Base-by-base conservation (phyloP, 23 red algal species). In the Agarophyton chilense region DNA sequence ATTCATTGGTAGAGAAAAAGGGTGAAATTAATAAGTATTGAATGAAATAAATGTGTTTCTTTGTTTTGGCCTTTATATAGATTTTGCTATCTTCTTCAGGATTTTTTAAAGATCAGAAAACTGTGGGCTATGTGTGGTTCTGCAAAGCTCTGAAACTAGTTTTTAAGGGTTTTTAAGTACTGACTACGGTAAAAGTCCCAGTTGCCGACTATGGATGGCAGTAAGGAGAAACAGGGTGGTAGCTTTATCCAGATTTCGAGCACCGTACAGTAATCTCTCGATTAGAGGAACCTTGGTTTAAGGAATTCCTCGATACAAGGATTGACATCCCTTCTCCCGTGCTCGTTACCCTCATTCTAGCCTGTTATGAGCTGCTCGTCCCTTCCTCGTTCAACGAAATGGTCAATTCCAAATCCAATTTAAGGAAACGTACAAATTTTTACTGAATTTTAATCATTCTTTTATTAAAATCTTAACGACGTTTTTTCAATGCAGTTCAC, bases 1-100 rank as follows among this genome's bases (percentile, higher is more conserved):
- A 58, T 80, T 52, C 5, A 44, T 41, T 80, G 18, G 42, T 80
- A 42, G 19, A 58, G 14, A 80, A 80, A 36, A 80, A 80, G 32
- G 76, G 52, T 8, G 76, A 46, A 51, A 51, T 36, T 5, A 58
- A 41, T 6, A 39, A 51, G 32, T 80, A 80, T 80, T 80, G 76
- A 80, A 42, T 61, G 4, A 61, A 28, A n/a, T 61, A 61, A 61
- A 61, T 6, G 56, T 61, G 56, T 61, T 61, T 61, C n/a, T 61
- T 61, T 6, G 7, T 61, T 61, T 61, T 6, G 56, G 19, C 19
- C 19, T 61, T 61, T 10, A 61, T 31, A n/a, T 61, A 61, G 56
- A 31, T 61, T 61, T 61, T 17, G 56, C 8, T 7, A 31, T 61
- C 56, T n/a, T 61, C 28, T 22, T 61, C 28, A 10, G 19, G 5